Evolutionary conservation across 352 stramenopile genomes (phyloP).

Genomic region (Globisporangium carolinianum): DNA sequence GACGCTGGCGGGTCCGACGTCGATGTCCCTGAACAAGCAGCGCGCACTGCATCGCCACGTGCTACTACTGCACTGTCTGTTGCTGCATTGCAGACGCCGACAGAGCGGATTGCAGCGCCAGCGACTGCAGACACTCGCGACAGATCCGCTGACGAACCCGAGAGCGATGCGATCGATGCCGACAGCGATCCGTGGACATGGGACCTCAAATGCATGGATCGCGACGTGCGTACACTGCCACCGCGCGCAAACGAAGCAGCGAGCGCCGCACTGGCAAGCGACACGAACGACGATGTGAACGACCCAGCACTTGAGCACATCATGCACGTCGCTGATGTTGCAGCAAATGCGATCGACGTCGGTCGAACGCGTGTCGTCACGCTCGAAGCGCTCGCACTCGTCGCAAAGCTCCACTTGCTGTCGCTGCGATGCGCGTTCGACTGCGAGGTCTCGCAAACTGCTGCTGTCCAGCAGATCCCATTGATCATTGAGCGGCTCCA

Average conservation of each 20-base stretch:
- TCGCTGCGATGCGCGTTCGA: constrained; percentile 20
- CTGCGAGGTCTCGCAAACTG: neutral
- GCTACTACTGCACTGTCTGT: neutral
- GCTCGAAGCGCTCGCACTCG: constrained; percentile 29
- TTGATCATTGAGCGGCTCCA: constrained; percentile 5
- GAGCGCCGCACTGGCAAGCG: neutral
- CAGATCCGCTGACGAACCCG: neutral
- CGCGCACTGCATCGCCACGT: no score
- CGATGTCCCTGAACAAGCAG: neutral
- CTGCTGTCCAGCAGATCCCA: neutral
- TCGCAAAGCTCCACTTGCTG: constrained; percentile 32
- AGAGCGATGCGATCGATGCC: neutral
- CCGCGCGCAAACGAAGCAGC: no score
- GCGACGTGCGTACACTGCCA: no score
- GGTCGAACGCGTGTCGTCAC: constrained; percentile 12
- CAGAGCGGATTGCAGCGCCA: neutral
- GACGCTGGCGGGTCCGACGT: no score
- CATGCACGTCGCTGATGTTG: constrained; percentile 10
- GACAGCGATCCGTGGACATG: constrained; percentile 4
- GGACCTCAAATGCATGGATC: constrained; percentile 6
- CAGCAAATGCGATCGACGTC: neutral
- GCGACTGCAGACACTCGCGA: neutral
- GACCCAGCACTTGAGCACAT: constrained; percentile 4
- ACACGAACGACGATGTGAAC: neutral
- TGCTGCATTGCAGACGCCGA: neutral